Conservation (phyloP, 345 rosid species). For the Erysimum cheiranthoides region DNA sequence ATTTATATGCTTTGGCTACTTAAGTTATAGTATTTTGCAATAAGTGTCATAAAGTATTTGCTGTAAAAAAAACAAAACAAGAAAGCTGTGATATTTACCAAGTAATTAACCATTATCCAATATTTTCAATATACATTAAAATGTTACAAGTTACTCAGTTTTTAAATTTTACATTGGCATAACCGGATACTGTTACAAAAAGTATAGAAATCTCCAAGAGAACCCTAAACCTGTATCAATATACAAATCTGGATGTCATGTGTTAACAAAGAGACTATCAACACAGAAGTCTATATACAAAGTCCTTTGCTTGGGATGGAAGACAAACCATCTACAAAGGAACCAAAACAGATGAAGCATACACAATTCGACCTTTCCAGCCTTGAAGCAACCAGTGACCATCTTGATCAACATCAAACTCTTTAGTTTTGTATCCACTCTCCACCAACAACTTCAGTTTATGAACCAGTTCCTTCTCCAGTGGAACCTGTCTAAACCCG, state of each 20-base stretch:
- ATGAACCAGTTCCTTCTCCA: conserved; percentile 51
- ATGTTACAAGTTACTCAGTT: not conserved
- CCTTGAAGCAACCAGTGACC: conserved; percentile 80
- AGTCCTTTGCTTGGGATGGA: conserved; percentile 14
- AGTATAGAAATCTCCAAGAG: not conserved
- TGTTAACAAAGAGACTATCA: conserved; percentile 4
- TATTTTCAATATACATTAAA: not conserved
- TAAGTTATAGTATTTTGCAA: too few species aligned
- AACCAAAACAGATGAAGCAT: conserved; percentile 68
- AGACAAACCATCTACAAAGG: conserved; percentile 46
- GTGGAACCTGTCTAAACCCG: conserved; percentile 64
- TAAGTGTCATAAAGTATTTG: too few species aligned
- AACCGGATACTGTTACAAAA: not conserved
- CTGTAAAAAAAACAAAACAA: too few species aligned
- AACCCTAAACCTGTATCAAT: conserved; percentile 29
- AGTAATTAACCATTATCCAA: not conserved
- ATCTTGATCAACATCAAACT: conserved; percentile 66
- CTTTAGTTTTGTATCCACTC: conserved; percentile 52
- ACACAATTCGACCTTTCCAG: conserved; percentile 76
- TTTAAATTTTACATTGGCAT: not conserved
- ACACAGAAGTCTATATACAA: not conserved
- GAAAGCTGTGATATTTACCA: too few species aligned
- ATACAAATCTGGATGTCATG: conserved; percentile 9
- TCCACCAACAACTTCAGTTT: conserved; percentile 52
- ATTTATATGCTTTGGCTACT: too few species aligned